phyloP scores from a whole-genome alignment of 139 green algal genomes.

The Nannochloris sp. region DNA sequence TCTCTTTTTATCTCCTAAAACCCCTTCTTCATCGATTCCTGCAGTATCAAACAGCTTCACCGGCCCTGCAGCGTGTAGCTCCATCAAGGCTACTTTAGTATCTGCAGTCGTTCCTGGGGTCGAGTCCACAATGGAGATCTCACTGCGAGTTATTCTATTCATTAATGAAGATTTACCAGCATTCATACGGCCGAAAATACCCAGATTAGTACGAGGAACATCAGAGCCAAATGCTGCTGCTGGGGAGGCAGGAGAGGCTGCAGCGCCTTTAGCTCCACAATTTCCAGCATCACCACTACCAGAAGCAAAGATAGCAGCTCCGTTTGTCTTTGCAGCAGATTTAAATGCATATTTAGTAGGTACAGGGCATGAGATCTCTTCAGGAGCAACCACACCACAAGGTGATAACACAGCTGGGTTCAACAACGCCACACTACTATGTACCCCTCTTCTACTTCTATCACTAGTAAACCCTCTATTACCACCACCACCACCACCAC shows the following conservation, averaged over 20 bases:
- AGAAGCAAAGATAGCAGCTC: not conserved
- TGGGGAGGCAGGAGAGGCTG: not conserved
- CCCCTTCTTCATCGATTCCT: constrained; percentile 31
- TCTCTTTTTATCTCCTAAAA: constrained; percentile 52
- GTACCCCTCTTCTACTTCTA: too few relatives aligned
- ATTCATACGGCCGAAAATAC: constrained; percentile 65
- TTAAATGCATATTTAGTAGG: not conserved
- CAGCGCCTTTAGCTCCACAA: too few relatives aligned
- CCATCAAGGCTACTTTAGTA: constrained; percentile 45
- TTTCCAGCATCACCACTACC: too few relatives aligned
- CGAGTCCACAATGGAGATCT: constrained; percentile 56
- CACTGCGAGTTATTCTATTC: constrained; percentile 57
- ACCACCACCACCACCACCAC: too few relatives aligned
- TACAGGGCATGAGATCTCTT: not conserved
- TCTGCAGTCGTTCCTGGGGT: constrained; percentile 54
- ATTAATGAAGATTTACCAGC: constrained; percentile 59
- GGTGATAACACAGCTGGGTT: too few relatives aligned
- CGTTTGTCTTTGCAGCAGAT: not conserved
- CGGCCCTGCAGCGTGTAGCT: constrained; percentile 55
- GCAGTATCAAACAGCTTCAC: constrained; percentile 61
- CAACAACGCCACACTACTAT: too few relatives aligned
- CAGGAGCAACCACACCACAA: not conserved
- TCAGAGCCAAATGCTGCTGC: constrained; percentile 32
- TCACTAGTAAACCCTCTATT: too few relatives aligned
- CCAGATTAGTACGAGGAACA: constrained; percentile 53